These are phyloP conservation scores for Penicillium occitanis DNA, from an alignment of 2,329 filamentous ascomycete species.

Conservation along the genomic window DNA sequence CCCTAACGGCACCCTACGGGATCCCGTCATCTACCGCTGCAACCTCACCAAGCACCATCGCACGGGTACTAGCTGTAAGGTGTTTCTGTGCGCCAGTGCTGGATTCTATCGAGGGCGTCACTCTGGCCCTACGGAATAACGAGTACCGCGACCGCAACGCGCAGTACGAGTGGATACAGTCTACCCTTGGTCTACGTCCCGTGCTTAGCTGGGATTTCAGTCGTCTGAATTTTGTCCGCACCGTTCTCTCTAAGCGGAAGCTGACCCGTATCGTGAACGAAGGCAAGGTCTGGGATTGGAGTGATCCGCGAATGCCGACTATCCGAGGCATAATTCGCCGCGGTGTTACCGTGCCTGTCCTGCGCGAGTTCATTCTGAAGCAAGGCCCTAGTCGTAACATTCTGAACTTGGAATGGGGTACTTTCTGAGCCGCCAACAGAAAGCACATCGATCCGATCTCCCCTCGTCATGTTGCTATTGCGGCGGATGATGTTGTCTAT, in stretches of 20 bases:
- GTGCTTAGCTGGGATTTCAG: slow-evolving; percentile 54
- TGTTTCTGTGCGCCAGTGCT: slow-evolving; percentile 64
- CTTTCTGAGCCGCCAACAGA: slow-evolving; percentile 63
- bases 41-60: slow-evolving; percentile 62
- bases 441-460: slow-evolving; percentile 69
- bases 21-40: slow-evolving; percentile 96
- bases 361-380: slow-evolving; percentile 51
- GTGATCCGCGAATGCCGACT: slow-evolving; percentile 53
- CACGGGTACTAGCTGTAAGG: slow-evolving; percentile 62
- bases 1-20: slow-evolving; percentile 92
- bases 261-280: slow-evolving; percentile 40
- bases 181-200: slow-evolving; percentile 45
- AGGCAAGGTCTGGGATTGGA: slow-evolving; percentile 48
- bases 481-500: slow-evolving; percentile 43
- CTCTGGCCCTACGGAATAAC: slow-evolving; percentile 63
- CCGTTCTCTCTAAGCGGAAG: slow-evolving; percentile 53
- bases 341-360: slow-evolving; percentile 50
- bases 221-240: slow-evolving; percentile 53
- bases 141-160: slow-evolving; percentile 56
- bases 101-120: slow-evolving; percentile 63
- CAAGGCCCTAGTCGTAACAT: slow-evolving; percentile 52
- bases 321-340: slow-evolving; percentile 51
- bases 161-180: slow-evolving; percentile 53
- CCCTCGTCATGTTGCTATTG: slow-evolving; percentile 41
- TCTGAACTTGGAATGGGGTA: slow-evolving; percentile 48